Percentiles rank a stretch among this genome's conserved stretches.
These are phyloP conservation scores for Vitis rupestris DNA, from an alignment of 164 flowering plant genomes.

Conservation along the genomic window DNA sequence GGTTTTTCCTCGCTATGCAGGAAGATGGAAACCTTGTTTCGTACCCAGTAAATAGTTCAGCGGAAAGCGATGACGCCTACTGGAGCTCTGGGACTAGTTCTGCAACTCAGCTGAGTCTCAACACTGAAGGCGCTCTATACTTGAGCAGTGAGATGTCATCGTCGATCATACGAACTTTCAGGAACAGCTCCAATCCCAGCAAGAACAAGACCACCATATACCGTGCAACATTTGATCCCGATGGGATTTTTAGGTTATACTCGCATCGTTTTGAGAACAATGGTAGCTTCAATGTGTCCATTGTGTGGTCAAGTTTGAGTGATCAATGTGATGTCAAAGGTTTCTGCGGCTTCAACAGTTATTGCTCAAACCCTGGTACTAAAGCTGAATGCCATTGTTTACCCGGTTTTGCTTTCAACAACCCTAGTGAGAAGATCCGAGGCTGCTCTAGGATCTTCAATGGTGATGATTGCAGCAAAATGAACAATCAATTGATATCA, in stretches of 20 bases:
- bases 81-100: no score
- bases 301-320: background rate
- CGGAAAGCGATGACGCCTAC: no score
- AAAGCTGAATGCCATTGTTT: slow-evolving; percentile 5
- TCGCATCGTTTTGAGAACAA: background rate
- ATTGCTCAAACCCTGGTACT: background rate
- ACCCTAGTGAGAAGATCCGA: background rate
- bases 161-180: no score
- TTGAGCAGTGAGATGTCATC: no score
- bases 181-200: no score
- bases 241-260: slow-evolving; percentile 14
- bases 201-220: background rate
- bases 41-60: no score
- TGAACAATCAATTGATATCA: no score
- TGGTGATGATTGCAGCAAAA: slow-evolving; percentile 1
- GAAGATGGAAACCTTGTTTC: background rate
- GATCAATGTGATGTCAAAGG: slow-evolving; percentile 13
- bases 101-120: no score
- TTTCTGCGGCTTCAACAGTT: slow-evolving; percentile 18
- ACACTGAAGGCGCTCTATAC: no score
- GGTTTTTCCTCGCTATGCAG: background rate
- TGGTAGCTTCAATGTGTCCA: background rate
- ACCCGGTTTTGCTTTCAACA: slow-evolving; percentile 8
- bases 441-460: slow-evolving; percentile 11
- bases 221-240: slow-evolving; percentile 5